Evolutionary conservation across 371 early-diverging fungal genomes (phyloP), one percentile per base, ranked within the genome.

Genomic region (Mucor ambiguus): DNA sequence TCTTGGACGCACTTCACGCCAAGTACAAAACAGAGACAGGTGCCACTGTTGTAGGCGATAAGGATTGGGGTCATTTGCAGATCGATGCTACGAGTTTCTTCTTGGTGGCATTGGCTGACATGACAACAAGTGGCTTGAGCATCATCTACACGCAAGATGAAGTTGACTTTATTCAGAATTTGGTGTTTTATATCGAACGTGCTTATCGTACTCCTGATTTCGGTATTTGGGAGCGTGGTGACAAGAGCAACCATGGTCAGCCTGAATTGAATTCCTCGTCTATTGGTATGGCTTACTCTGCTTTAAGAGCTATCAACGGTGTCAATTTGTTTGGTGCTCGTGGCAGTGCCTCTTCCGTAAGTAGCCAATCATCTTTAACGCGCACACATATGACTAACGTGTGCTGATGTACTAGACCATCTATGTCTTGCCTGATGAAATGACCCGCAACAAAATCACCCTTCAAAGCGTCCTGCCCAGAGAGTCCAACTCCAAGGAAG

Each of bases 221-320:
- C 72, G 94, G 94, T 43, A 90, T 93, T 58, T 94, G 96, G 96
- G 96, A 95, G 73, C 81, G 96, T 58, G 96, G 96, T 44, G 91
- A 94, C 78, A 95, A 95, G 74, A 87, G 90, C 57, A 95, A 95
- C 68, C 93, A 94, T 73, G 96, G 94, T 8, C 80, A 87, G 62
- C 92, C 94, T 1, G 96, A 95, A 71, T 71, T 95, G 61, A 95
- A 95, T 68, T 92, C 91, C 1, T 93, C 93, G 1, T 90, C 91
- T 9, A 93, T 95, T 58, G 96, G 96, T 49, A 95, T 95, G 93
- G 93, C 87, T 4, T 89, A 93, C 0, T 93, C 95, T 11, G 96
- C 96, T 7, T 80, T 95, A 35, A 90, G 92, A 64, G 92, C 94
- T 7, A 92, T 95, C 69, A 92, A 94, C 66, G 93, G 93, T 7